phyloP scores from a whole-genome alignment of 202 grass and related monocot genomes.

The Elaeis oleifera region DNA sequence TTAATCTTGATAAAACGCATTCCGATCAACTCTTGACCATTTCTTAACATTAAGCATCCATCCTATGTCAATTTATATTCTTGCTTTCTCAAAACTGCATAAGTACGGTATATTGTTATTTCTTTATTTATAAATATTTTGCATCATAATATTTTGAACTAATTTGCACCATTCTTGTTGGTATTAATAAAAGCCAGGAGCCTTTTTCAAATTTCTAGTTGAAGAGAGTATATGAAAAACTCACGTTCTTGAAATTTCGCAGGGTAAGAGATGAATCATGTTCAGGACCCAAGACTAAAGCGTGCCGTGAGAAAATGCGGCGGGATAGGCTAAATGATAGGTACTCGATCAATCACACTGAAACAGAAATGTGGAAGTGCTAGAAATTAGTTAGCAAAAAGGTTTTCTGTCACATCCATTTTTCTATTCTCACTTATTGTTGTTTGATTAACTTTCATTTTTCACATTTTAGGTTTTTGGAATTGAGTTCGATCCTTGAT shows the following conservation, averaged over 20 bases:
- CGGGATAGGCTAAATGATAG: conserved; percentile 75
- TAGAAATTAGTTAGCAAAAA: no score
- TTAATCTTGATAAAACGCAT: no score
- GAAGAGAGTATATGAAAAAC: neutral
- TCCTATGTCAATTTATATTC: no score
- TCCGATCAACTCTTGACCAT: no score
- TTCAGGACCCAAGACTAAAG: conserved; percentile 55
- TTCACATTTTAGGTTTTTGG: conserved; percentile 48
- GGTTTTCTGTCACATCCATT: neutral
- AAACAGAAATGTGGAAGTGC: neutral
- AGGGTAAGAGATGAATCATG: conserved; percentile 65
- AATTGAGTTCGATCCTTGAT: conserved; percentile 51
- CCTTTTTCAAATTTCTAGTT: no score
- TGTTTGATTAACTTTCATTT: conserved; percentile 4
- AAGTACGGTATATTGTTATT: no score
- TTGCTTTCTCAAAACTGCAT: no score
- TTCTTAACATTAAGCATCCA: no score
- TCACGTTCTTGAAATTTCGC: conserved; percentile 7
- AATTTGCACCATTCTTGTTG: no score
- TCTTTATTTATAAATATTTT: no score
- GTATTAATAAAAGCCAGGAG: no score
- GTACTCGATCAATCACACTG: conserved; percentile 19
- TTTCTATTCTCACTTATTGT: neutral
- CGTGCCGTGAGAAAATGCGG: conserved; percentile 70
- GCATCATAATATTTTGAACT: no score